Base-by-base conservation (phyloP, 1,139 yeast genomes). In the Pichia sp. region DNA sequence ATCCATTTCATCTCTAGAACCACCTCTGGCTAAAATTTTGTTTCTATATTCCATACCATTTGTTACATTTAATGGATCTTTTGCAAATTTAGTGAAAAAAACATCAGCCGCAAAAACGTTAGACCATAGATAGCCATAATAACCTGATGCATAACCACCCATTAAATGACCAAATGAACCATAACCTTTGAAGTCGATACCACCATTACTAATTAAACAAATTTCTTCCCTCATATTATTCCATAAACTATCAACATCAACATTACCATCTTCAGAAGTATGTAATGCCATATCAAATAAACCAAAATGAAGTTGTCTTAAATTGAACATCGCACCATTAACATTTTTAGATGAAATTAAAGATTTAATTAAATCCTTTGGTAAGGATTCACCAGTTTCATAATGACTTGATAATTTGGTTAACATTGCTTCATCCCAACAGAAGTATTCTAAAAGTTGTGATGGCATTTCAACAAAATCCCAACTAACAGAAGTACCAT, bases 381-480 rank as follows among this genome's bases (percentile, higher is more conserved):
- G 71, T 38, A 87, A 73, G 24, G 74, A 70, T 27, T 79, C 78
- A 4, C 82, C 71, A 51, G 74, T 67, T 42, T 63, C 46, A 60
- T 82, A 85, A 62, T 87, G 95, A 25, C 75, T 70, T 0, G 92
- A 81, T 41, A 87, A 66, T 11, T 63, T 59, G 55, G 70, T 73
- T 51, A 87, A 68, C 62, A 80, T 82, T 36, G 72, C 65, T 48
- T 71, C 73, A 45, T 82, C 75, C 95, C 95, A 87, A 32, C 90
- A 82, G 89, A 95, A 87, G 65, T 80, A 84, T 63, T 87, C 96
- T 54, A 87, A 70, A 83, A 87, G 78, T 66, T 87, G 95, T 2
- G 95, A 85, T 26, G 95, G 95, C 37, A 92, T 87, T 63, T 87
- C 95, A 41, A 86, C 95, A 64, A 86, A 87, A 66, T 87, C 96